These are phyloP conservation scores for Achaetomium macrosporum DNA, from an alignment of 2,329 filamentous ascomycete genomes.

Conservation along the genomic window DNA sequence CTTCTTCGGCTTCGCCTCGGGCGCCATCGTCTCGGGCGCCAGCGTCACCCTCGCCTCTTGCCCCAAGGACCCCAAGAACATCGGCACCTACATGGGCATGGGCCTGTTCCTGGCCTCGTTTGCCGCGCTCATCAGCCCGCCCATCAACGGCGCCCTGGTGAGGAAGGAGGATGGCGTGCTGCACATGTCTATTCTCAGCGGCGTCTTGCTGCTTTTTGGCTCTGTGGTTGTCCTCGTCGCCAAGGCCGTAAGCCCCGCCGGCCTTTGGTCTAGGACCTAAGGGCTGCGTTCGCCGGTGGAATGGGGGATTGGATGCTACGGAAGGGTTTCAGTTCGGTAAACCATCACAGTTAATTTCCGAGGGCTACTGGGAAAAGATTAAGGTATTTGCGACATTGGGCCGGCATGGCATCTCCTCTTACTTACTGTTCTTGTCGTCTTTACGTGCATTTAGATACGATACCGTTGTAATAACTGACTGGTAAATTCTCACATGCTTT, in stretches of 20 bases:
- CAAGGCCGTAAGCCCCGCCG: slow-evolving; percentile 24
- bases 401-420: no score
- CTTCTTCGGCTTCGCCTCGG: slow-evolving; percentile 36
- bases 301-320: no score
- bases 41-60: slow-evolving; percentile 36
- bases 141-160: slow-evolving; percentile 34
- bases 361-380: no score
- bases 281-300: no score
- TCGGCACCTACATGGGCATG: slow-evolving; percentile 54
- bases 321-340: no score
- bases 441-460: no score
- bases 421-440: no score
- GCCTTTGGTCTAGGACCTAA: background rate
- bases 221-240: slow-evolving; percentile 30
- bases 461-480: no score
- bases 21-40: slow-evolving; percentile 41
- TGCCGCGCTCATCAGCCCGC: slow-evolving; percentile 42
- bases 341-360: no score
- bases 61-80: slow-evolving; percentile 42
- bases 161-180: slow-evolving; percentile 34
- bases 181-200: slow-evolving; percentile 26
- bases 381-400: no score
- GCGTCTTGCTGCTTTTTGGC: slow-evolving; percentile 30
- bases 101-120: slow-evolving; percentile 39
- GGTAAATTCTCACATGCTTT: no score